Percentiles rank a stretch among this genome's conserved stretches.
Conservation (phyloP, 805 yeast genomes). For the Teunomyces gatunensis region DNA sequence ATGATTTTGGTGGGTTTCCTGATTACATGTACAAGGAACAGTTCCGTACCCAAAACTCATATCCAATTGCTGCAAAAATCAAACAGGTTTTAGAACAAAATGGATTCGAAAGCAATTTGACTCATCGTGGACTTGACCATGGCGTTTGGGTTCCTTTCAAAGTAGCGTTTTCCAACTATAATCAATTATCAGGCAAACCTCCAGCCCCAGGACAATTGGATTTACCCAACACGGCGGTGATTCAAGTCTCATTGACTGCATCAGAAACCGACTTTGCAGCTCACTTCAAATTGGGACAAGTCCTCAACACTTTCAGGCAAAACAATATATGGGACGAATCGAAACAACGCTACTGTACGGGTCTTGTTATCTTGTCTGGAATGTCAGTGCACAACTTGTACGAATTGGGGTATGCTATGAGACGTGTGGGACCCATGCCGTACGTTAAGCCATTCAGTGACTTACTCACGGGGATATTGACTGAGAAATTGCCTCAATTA, state of each 20-base stretch:
- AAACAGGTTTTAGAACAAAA: conserved; percentile 34
- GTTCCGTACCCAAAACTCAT: conserved; percentile 52
- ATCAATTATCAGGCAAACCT: conserved; percentile 4
- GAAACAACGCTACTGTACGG: conserved; percentile 24
- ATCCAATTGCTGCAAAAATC: conserved; percentile 44
- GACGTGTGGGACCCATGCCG: conserved; percentile 28
- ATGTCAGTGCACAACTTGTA: conserved; percentile 76
- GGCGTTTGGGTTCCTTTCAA: conserved; percentile 82
- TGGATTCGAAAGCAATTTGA: conserved; percentile 46
- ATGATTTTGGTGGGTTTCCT: conserved; percentile 78
- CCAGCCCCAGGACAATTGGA: conserved; percentile 26
- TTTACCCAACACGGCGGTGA: conserved; percentile 43
- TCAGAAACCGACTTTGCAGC: conserved; percentile 37
- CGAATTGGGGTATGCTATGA: conserved; percentile 40
- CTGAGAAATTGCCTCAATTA: conserved; percentile 24
- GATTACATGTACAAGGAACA: conserved; percentile 57
- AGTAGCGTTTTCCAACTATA: conserved; percentile 56
- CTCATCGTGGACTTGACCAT: conserved; percentile 73
- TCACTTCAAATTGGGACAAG: conserved; percentile 55
- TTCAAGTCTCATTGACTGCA: conserved; percentile 50
- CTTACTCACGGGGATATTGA: conserved; percentile 41
- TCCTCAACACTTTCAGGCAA: conserved; percentile 49
- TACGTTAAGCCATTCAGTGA: conserved; percentile 55
- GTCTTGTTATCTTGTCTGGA: conserved; percentile 63
- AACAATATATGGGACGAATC: conserved; percentile 32